Conservation (phyloP, 257 asterid species). For the Agastache rugosa region DNA sequence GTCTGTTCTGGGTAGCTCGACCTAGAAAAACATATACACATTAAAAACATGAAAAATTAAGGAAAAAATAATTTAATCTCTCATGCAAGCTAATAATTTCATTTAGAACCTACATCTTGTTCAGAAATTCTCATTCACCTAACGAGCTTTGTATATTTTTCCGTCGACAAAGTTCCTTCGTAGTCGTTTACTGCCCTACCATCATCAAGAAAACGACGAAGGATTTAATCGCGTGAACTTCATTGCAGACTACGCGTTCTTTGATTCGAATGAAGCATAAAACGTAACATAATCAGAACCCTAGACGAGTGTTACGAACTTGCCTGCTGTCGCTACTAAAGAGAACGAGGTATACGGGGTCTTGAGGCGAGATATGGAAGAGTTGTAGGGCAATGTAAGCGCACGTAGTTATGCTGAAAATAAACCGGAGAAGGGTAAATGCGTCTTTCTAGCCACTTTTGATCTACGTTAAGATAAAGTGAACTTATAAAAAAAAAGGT, state of each 20-base stretch:
- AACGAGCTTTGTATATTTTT: constrained; percentile 13
- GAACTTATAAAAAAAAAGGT: neutral
- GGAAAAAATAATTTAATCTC: neutral
- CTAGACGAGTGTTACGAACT: constrained; percentile 31
- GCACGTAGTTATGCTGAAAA: constrained; percentile 69
- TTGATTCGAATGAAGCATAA: neutral
- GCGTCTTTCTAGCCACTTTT: neutral
- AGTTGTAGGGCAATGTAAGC: constrained; percentile 72
- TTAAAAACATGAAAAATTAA: neutral
- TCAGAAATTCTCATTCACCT: constrained; percentile 14
- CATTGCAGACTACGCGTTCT: neutral
- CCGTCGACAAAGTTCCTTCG: constrained; percentile 44
- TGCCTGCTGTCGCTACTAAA: constrained; percentile 73
- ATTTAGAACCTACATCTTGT: neutral
- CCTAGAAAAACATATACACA: neutral
- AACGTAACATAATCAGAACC: neutral
- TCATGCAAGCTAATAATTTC: neutral
- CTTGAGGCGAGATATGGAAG: constrained; percentile 60
- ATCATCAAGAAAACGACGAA: constrained; percentile 39
- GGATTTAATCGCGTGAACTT: neutral
- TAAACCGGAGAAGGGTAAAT: neutral
- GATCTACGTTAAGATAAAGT: too few relatives aligned
- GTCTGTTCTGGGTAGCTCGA: neutral
- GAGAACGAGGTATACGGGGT: constrained; percentile 62
- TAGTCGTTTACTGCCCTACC: constrained; percentile 70